Evolutionary conservation across 768 basidiomycete species (phyloP).

Genomic region (Mycena polygramma): DNA sequence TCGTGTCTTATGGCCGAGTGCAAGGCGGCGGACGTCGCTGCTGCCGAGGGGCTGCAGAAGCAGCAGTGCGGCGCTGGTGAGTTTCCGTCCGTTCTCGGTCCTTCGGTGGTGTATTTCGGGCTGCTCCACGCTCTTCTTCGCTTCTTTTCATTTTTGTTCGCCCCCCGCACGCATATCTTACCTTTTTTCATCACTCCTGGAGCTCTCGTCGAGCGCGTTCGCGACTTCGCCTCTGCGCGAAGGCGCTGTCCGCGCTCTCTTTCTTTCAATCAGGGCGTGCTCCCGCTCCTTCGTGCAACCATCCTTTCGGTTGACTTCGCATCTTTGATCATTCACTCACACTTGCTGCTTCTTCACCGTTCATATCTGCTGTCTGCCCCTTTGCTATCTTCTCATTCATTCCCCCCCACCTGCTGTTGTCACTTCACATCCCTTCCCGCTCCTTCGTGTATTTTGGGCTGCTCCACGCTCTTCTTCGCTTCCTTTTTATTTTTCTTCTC

Average conservation of each 20-base stretch:
- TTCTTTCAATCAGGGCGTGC: too few species aligned
- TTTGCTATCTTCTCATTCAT: too few species aligned
- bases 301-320: not conserved
- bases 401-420: too few species aligned
- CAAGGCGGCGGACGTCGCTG: constrained; percentile 1
- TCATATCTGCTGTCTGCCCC: too few species aligned
- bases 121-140: not conserved
- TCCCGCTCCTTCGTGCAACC: too few species aligned
- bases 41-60: not conserved
- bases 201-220: not conserved
- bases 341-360: too few species aligned
- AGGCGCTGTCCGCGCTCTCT: too few species aligned
- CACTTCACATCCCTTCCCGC: too few species aligned
- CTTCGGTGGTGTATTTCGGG: not conserved
- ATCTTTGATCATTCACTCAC: not conserved
- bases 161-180: too few species aligned
- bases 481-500: not conserved
- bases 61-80: constrained; percentile 18
- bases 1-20: constrained; percentile 25
- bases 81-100: not conserved
- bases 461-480: not conserved
- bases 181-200: too few species aligned
- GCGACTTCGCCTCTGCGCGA: too few species aligned
- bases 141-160: not conserved
- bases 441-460: not conserved